Base-by-base conservation (phyloP, 2,329 filamentous ascomycete species). In the Ustilaginoidea virens region DNA sequence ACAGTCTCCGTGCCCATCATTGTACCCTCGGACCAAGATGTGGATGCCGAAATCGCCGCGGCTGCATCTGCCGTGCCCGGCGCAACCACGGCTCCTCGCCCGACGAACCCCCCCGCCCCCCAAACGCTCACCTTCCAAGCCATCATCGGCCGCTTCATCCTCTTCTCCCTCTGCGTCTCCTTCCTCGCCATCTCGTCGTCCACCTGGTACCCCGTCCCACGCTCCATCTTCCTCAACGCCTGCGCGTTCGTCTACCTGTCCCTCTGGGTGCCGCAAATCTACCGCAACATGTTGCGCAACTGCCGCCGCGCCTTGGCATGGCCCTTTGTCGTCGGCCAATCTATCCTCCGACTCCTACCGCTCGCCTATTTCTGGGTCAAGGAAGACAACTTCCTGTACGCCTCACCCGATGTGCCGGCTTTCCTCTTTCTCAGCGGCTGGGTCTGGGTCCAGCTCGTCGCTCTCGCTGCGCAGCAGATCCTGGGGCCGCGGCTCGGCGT, bases 181-280 rank as follows among this genome's bases (percentile, higher is more conserved):
- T 69, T 77, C 41, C 46, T 77, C 15, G 63, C 63, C 25, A 56
- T 74, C 19, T 67, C 68, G 9, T 72, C 73, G 5, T 58, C 61
- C 12, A 67, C 69, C 2, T 78, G 73, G 71, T 66, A 70, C 29
- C 58, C 65, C 1, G 48, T 52, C 6, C 46, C 67, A 23, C 69
- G 73, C 20, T 56, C 62, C 15, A 45, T 58, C 28, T 76, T 75
- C 47, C 58, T 70, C 42, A 70, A 86, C 46, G 38, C 63, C 3
- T 56, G 92, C 14, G 65, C 70, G 2, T 72, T 87, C 42, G 39
- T 68, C 30, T 94, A 94, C 48, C 69, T 94, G 25, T 93, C 86
- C 13, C 76, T 94, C 47, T 96, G 87, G 87, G 48, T 75, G 1
- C 87, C 90, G 0, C 90, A 98, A 50, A 92, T 96, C 40, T 71